These are phyloP conservation scores for Xylaria sp. DNA, from an alignment of 2,329 filamentous ascomycete genomes.

Conservation along the genomic window DNA sequence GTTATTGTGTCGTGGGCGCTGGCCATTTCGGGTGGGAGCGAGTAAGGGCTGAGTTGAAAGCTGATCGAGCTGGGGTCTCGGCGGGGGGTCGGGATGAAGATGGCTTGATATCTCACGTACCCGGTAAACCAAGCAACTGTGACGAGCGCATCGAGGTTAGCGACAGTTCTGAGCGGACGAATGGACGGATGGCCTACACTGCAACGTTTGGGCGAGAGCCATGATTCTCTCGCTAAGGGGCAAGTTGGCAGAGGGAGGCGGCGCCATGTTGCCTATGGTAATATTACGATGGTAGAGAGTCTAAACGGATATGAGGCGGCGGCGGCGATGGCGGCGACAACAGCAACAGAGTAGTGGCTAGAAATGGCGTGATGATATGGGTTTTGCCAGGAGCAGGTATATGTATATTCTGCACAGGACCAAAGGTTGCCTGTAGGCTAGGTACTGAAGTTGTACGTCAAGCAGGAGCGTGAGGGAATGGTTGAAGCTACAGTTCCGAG, in stretches of 20 bases:
- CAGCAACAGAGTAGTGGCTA: constrained; percentile 3
- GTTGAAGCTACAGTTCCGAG: constrained; percentile 24
- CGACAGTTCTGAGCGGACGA: constrained; percentile 20
- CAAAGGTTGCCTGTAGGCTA: background rate
- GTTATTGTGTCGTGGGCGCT: background rate
- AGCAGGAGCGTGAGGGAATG: background rate
- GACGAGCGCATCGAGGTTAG: constrained; percentile 51
- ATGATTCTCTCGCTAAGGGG: constrained; percentile 80
- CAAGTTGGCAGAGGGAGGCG: constrained; percentile 75
- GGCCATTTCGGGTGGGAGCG: background rate
- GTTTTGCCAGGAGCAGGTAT: background rate
- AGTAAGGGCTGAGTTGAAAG: constrained; percentile 15
- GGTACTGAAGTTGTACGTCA: background rate
- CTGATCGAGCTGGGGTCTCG: constrained; percentile 13
- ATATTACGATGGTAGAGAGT: background rate
- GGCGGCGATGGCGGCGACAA: background rate
- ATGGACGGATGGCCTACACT: constrained; percentile 70
- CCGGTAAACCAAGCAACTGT: constrained; percentile 82
- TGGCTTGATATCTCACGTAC: constrained; percentile 62
- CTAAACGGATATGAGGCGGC: constrained; percentile 18
- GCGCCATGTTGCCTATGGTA: constrained; percentile 66
- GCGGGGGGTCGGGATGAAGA: constrained; percentile 5
- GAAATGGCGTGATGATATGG: constrained; percentile 1
- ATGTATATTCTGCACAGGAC: background rate
- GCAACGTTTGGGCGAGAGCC: constrained; percentile 85